Percentiles rank a stretch among this genome's conserved stretches.
These are phyloP conservation scores for Sanghuangporus weigelae DNA, from an alignment of 1,284 basidiomycete genomes.

Conservation along the genomic window DNA sequence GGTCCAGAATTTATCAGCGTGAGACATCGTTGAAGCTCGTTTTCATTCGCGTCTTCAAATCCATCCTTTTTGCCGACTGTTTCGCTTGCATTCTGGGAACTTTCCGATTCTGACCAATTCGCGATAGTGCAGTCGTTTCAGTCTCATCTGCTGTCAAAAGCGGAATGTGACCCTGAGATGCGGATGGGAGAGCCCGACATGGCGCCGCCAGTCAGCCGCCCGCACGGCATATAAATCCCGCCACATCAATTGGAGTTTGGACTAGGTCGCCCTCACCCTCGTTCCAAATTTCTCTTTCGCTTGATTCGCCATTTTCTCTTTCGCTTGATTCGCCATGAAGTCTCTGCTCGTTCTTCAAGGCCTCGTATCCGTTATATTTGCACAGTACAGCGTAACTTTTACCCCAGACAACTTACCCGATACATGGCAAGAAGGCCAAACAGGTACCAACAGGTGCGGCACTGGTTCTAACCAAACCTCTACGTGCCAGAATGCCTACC, in stretches of 20 bases:
- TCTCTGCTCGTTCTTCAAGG: conserved; percentile 5
- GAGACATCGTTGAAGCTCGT: too few relatives aligned
- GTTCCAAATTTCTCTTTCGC: background rate
- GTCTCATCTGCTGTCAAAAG: too few relatives aligned
- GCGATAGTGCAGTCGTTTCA: too few relatives aligned
- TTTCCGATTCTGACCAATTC: too few relatives aligned
- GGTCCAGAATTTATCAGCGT: too few relatives aligned
- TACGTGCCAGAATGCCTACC: conserved; percentile 59
- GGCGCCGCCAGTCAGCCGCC: background rate
- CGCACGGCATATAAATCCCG: background rate
- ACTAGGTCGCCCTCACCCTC: background rate
- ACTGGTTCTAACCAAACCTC: conserved; percentile 51
- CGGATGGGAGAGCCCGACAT: background rate
- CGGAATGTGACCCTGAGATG: background rate
- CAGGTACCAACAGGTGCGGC: conserved; percentile 63
- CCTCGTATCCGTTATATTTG: conserved; percentile 5
- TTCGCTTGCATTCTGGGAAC: too few relatives aligned
- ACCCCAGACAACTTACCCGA: conserved; percentile 42
- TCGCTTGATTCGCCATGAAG: background rate
- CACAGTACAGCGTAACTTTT: conserved; percentile 38
- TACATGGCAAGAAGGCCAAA: conserved; percentile 54
- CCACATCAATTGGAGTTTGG: background rate
- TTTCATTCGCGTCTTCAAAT: too few relatives aligned
- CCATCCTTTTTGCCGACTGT: too few relatives aligned
- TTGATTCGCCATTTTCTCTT: background rate